phyloP scores from a whole-genome alignment of 495 filamentous ascomycete genomes.

The Chaetomidium leptoderma region DNA sequence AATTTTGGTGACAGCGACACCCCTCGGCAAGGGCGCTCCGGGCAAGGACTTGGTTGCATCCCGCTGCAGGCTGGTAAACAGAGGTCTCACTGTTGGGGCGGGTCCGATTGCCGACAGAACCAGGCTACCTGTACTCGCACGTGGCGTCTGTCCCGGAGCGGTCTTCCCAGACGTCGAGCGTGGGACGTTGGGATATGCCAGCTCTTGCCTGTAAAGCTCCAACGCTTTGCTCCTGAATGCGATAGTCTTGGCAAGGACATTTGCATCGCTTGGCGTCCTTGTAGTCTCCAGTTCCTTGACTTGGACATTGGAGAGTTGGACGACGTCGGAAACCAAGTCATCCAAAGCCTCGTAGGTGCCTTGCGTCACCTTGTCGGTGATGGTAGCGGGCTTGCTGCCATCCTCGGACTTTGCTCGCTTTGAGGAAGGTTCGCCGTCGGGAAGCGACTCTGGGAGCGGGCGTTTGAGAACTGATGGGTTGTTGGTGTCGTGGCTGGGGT shows the following conservation, averaged over 20 bases:
- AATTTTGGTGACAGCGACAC: constrained; percentile 66
- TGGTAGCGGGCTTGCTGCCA: constrained; percentile 28
- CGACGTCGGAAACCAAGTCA: constrained; percentile 44
- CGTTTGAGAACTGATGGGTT: constrained; percentile 43
- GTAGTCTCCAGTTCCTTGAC: constrained; percentile 37
- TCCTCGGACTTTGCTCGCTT: constrained; percentile 47
- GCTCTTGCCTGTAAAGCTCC: constrained; percentile 40
- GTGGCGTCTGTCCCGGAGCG: constrained; percentile 16
- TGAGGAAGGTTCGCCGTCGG: constrained; percentile 39
- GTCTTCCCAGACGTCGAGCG: constrained; percentile 14
- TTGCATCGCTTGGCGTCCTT: constrained; percentile 26
- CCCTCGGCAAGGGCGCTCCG: constrained; percentile 65
- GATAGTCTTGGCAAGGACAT: constrained; percentile 35
- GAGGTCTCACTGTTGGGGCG: constrained; percentile 65
- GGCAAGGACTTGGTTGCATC: constrained; percentile 45
- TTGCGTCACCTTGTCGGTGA: constrained; percentile 44
- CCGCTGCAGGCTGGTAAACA: constrained; percentile 72
- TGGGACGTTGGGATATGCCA: constrained; percentile 36
- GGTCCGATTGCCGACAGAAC: constrained; percentile 70
- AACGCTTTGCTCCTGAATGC: constrained; percentile 42
- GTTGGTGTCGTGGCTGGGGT: constrained; percentile 39
- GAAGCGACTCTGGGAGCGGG: constrained; percentile 35
- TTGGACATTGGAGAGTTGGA: constrained; percentile 35
- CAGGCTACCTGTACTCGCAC: constrained; percentile 40
- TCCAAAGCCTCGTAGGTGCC: constrained; percentile 44